Conservation (phyloP, 1,139 yeast species). For the Hyphopichia pseudoburtonii region DNA sequence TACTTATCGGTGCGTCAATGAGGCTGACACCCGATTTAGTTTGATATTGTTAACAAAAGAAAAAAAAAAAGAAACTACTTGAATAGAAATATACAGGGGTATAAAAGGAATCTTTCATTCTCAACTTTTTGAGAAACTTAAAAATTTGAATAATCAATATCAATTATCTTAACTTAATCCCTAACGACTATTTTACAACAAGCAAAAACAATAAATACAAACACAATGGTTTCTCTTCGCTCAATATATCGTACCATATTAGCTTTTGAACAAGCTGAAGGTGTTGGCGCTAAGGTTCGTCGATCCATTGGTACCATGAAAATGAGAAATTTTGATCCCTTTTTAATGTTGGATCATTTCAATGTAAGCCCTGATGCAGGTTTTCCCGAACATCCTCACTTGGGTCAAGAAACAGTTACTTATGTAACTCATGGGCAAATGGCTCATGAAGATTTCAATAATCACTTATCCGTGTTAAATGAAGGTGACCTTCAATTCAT, state of each 20-base stretch:
- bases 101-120: too few species aligned
- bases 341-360: slow-evolving; percentile 83
- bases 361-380: slow-evolving; percentile 56
- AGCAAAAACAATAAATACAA: too few species aligned
- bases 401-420: slow-evolving; percentile 88
- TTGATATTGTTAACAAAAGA: too few species aligned
- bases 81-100: too few species aligned
- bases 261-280: slow-evolving; percentile 79
- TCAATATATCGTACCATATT: slow-evolving; percentile 58
- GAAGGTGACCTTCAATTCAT: slow-evolving; percentile 92
- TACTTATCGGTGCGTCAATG: too few species aligned
- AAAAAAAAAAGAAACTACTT: too few species aligned
- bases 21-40: too few species aligned
- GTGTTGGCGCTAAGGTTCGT: slow-evolving; percentile 83
- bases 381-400: slow-evolving; percentile 91
- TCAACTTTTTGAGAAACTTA: too few species aligned
- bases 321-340: slow-evolving; percentile 77
- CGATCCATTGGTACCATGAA: slow-evolving; percentile 73
- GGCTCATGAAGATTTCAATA: slow-evolving; percentile 93
- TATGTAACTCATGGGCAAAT: slow-evolving; percentile 70
- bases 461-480: slow-evolving; percentile 70
- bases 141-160: too few species aligned
- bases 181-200: too few species aligned
- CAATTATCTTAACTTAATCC: too few species aligned
- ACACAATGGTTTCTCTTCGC: slow-evolving; percentile 1